These are phyloP conservation scores for Hypoxylon sp. DNA, from an alignment of 2,329 filamentous ascomycete species.

Conservation along the genomic window DNA sequence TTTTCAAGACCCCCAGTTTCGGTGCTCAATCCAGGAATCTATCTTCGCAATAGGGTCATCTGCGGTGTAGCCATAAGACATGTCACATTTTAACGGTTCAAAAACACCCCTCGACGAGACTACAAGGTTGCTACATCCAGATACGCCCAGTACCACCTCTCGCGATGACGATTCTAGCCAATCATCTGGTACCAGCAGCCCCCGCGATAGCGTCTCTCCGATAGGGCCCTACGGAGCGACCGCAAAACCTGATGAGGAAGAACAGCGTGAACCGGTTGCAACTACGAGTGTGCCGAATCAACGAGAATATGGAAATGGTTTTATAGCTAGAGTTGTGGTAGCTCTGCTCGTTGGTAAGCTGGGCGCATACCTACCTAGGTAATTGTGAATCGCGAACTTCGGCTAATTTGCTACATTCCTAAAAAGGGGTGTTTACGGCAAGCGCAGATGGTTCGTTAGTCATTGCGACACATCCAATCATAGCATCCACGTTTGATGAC, in stretches of 20 bases:
- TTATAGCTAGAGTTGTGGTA: conserved; percentile 39
- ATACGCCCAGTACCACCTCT: conserved; percentile 7
- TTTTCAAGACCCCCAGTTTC: not conserved
- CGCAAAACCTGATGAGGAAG: conserved; percentile 24
- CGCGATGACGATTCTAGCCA: conserved; percentile 4
- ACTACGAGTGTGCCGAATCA: not conserved
- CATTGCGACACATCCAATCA: conserved; percentile 72
- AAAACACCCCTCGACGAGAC: conserved; percentile 21
- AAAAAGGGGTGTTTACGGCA: conserved; percentile 67
- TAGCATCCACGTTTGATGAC: conserved; percentile 70
- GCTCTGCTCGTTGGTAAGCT: conserved; percentile 41
- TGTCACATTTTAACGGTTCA: conserved; percentile 7
- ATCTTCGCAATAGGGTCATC: not conserved
- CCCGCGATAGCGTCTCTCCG: conserved; percentile 3
- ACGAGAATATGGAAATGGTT: conserved; percentile 37
- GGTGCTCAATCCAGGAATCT: not conserved
- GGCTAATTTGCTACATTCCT: conserved; percentile 4
- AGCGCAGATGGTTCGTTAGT: conserved; percentile 74
- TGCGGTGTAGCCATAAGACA: conserved; percentile 1
- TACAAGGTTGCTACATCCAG: conserved; percentile 21
- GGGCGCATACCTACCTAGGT: too few species aligned
- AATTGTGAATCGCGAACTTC: not conserved
- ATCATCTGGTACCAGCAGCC: conserved; percentile 19
- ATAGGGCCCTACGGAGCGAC: conserved; percentile 17
- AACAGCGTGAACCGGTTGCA: conserved; percentile 14